Base-by-base conservation (phyloP, 73 alveolate genomes). In the Uronychia setigera region DNA sequence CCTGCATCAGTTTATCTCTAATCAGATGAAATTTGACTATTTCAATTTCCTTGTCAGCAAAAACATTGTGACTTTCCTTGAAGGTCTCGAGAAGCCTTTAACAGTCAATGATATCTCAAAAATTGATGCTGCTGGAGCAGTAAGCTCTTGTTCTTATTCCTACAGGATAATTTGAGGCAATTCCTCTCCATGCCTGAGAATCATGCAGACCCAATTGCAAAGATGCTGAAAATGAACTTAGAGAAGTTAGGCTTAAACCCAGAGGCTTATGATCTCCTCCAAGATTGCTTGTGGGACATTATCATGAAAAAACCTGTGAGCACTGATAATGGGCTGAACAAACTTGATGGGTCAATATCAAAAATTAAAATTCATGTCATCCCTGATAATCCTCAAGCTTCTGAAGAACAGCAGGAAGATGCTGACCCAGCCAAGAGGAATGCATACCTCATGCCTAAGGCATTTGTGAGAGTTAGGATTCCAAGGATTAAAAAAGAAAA, bases 381-480 rank as follows among this genome's bases (percentile, higher is more conserved):
- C 76, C 93, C 87, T 26, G 94, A 88, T 26, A 84, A 60, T 60
- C 93, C 81, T 0, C 87, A 89, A 19, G 80, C 59, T 13, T 86
- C 80, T 9, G 90, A 77, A 29, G 86, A 29, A 1, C 30, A 80
- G 5, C 29, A 26, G 29, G n/a, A n/a, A n/a, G n/a, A n/a, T n/a
- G n/a, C n/a, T n/a, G n/a, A n/a, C n/a, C n/a, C n/a, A n/a, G n/a
- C n/a, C n/a, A n/a, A n/a, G n/a, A n/a, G n/a, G n/a, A n/a, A n/a
- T n/a, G n/a, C n/a, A n/a, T n/a, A n/a, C n/a, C n/a, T n/a, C n/a
- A n/a, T n/a, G n/a, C n/a, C n/a, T n/a, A 67, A 80, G 46, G 97
- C 93, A 9, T 77, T 92, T 30, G 93, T 88, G 33, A 67, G 89
- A 59, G 78, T 89, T 0, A 87, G 91, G 81, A 92, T 92, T 57